Percentiles rank a stretch among this genome's conserved stretches.
Conservation (phyloP, 202 grass and related monocot species). For the Digitaria exilis region DNA sequence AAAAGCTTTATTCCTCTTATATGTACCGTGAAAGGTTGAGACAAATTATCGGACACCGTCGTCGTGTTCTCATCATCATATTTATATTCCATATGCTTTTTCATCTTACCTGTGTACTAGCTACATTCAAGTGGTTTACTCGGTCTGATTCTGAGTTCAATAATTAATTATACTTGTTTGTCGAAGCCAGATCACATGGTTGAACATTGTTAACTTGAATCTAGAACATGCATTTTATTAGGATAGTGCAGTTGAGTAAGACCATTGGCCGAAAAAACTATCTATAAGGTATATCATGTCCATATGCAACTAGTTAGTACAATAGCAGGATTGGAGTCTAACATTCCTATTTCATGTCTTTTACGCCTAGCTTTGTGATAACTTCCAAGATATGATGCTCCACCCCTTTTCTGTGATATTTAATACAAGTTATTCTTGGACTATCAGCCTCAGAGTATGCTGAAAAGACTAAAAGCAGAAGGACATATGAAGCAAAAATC, state of each 20-base stretch:
- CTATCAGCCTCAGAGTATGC: constrained; percentile 36
- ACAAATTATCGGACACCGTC: too few relatives aligned
- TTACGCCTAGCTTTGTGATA: background rate
- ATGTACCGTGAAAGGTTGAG: too few relatives aligned
- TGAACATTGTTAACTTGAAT: background rate
- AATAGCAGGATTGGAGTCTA: background rate
- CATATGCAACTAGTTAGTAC: background rate
- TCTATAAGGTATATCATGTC: background rate
- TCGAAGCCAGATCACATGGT: background rate
- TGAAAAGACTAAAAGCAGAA: constrained; percentile 44
- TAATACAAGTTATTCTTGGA: constrained; percentile 40
- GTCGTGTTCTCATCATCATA: too few relatives aligned
- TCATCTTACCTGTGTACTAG: background rate
- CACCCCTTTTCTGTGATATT: constrained; percentile 26
- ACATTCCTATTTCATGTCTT: constrained; percentile 11
- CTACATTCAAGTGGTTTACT: background rate
- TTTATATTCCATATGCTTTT: background rate
- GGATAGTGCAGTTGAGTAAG: background rate
- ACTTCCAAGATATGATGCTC: constrained; percentile 10
- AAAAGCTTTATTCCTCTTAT: too few relatives aligned
- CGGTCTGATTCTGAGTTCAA: background rate
- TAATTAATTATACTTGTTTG: background rate
- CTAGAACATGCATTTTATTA: background rate
- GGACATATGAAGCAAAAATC: constrained; percentile 26
- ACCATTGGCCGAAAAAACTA: background rate